Evolutionary conservation across 768 basidiomycete species (phyloP), one percentile per base, ranked within the genome.

Genomic region (Lactarius vividus): DNA sequence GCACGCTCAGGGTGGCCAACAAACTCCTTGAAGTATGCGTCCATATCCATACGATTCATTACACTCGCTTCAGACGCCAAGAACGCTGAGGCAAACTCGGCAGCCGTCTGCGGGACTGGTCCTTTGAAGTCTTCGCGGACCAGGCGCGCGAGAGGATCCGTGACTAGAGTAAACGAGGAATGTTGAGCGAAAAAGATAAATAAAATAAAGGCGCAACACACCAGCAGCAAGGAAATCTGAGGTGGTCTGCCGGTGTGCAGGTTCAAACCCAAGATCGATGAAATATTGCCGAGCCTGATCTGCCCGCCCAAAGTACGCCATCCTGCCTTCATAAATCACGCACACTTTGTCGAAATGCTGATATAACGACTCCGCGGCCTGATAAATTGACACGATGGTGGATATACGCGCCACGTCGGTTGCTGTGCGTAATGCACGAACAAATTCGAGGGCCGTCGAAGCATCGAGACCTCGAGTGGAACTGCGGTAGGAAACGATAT

Each of bases 371-470:
- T 94, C 91, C 64, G 92, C 88, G 5, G 92, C 93, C 74, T 95
- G 76, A 59, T 76, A 75, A 26, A 52, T 23, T 26, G 49, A 52
- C 23, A 52, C 23, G 23, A 52, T 52, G 13, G 26, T 52, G 13
- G 49, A 26, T 52, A 26, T 52, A 52, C 5, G 49, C 26, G 49
- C 11, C 26, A 92, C 77, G 71, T 96, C 93, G 18, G 94, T 94
- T 81, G 92, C 86, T 44, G 92, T 79, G 18, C 93, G 83, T 61
- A 96, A 77, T 46, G 87, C 86, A 75, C 86, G 91, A 63, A 84
- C 85, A 70, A 92, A 96, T 73, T 96, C 94, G 57, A 94, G 80
- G 1, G 94, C 94, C 7, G 94, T 96, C 2, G 91, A 92, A 0
- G 93, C 91, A 68, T 93, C 91, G 58, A 92, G 78, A 20, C 92